Conservation (phyloP, 352 stramenopile species). For the Phytophthora capsici region DNA sequence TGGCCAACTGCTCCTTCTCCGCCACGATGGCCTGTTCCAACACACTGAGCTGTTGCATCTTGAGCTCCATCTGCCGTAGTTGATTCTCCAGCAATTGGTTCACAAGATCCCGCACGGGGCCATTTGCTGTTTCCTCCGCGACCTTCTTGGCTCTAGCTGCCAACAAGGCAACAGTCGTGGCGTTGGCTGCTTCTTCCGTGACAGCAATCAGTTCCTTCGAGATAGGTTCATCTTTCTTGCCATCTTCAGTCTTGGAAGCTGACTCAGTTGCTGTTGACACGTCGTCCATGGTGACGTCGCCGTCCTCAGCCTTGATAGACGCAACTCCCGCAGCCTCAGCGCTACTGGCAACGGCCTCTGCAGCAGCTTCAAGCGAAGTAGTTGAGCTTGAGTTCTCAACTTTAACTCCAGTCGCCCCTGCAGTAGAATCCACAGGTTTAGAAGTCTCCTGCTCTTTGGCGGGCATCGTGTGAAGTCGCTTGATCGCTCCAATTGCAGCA, state of each 20-base stretch:
- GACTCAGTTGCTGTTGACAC: constrained; percentile 14
- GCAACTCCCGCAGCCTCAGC: constrained; percentile 49
- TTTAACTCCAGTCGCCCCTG: constrained; percentile 19
- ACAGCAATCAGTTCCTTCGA: constrained; percentile 70
- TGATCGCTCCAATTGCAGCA: constrained; percentile 68
- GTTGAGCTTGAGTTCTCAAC: constrained; percentile 8
- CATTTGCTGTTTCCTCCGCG: constrained; percentile 48
- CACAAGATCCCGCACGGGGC: constrained; percentile 58
- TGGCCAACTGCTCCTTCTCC: constrained; percentile 65
- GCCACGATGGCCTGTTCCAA: constrained; percentile 59
- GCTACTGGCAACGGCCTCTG: constrained; percentile 45
- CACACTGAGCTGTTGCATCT: constrained; percentile 74
- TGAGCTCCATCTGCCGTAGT: constrained; percentile 78
- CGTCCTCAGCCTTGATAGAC: constrained; percentile 52
- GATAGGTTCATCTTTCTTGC: constrained; percentile 14
- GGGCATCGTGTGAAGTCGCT: constrained; percentile 66
- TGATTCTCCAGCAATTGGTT: constrained; percentile 72
- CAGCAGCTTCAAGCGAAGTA: constrained; percentile 47
- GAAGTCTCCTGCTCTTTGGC: constrained; percentile 3
- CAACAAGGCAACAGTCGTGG: constrained; percentile 67
- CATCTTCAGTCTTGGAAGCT: constrained; percentile 4
- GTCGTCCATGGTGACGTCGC: constrained; percentile 57
- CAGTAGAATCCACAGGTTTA: background rate
- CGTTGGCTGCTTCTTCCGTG: constrained; percentile 64
- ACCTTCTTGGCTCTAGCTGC: constrained; percentile 58